Conservation (phyloP, 2,329 filamentous ascomycete species). For the Diaporthe aspalathi region DNA sequence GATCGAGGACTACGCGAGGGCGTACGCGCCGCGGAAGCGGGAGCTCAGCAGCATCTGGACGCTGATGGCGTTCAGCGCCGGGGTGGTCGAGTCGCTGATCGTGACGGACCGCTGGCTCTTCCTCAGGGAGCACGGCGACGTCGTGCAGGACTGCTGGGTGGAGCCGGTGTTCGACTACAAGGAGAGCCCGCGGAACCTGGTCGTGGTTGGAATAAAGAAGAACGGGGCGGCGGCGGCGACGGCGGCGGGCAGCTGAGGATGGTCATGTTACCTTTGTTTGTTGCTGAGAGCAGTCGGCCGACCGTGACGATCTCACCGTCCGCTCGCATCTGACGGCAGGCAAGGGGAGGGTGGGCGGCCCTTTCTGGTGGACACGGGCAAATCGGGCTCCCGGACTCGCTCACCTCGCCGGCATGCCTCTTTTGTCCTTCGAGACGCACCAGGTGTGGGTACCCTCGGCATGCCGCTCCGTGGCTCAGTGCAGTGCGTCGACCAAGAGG, state of each 20-base stretch:
- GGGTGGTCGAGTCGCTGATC: conserved; percentile 88
- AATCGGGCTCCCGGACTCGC: not conserved
- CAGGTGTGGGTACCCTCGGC: conserved; percentile 31
- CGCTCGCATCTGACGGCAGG: not conserved
- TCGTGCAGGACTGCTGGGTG: conserved; percentile 84
- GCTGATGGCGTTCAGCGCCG: conserved; percentile 94
- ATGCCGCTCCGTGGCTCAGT: conserved; percentile 10
- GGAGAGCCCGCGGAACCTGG: conserved; percentile 88
- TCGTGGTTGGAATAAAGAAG: conserved; percentile 88
- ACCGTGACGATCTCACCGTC: not conserved
- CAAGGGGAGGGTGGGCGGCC: not conserved
- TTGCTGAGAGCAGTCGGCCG: not conserved
- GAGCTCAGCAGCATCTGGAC: conserved; percentile 91
- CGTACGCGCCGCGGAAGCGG: conserved; percentile 75
- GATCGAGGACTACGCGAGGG: conserved; percentile 75
- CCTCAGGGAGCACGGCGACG: conserved; percentile 78
- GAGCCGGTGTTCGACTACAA: conserved; percentile 92
- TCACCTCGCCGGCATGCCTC: conserved; percentile 4
- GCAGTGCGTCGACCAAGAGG: conserved; percentile 7
- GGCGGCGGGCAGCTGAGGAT: not conserved
- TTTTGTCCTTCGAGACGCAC: conserved; percentile 7
- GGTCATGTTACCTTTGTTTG: not conserved
- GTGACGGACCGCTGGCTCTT: conserved; percentile 92
- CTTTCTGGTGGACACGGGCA: not conserved
- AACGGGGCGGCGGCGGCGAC: conserved; percentile 35